Base-by-base conservation (phyloP, 2,329 filamentous ascomycete species). In the Chaetothyriales sp. region DNA sequence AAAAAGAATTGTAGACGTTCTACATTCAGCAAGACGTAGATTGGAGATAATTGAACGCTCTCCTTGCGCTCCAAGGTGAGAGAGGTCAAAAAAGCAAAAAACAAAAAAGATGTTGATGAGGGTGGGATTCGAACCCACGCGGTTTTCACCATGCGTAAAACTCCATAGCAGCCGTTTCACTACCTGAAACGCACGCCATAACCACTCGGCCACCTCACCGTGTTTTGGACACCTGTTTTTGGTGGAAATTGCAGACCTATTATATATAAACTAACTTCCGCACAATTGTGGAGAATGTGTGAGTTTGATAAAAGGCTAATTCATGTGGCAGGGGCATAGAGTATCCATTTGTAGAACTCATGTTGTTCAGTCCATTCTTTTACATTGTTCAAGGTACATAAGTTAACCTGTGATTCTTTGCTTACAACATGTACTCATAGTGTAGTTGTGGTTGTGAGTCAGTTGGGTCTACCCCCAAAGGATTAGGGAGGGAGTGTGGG, bases 111-210 rank as follows among this genome's bases (percentile, higher is more conserved):
- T 49, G 28, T 46, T 50, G 48, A 50, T 39, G 32, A 43, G 48
- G 45, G 48, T 50, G 48, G 48, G 48, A 50, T 36, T 50, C 42
- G 48, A 50, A 50, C 48, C 48, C 48, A 50, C 48, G 48, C 48
- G 48, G 48, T 25, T 45, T 45, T 45, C 42, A 26, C 39, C 39
- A 50, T 49, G 47, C 42, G 47, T 43, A 49, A 36, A 20, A 49
- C 20, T 43, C 22, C 28, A 49, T 36, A n/a, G 43, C 43, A 26
- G 22, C 18, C 19, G 43, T 26, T 45, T 26, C 43, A 45, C 10
- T 10, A 20, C 48, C 43, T 50, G 48, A 50, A 43, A 26, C 48
- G 32, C 39, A 46, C 48, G 48, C 48, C 48, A 50, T 50, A 50
- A 50, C 48, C 48, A 50, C 43, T 45, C 43, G 43, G 43, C 43